Base-by-base conservation (phyloP, 495 filamentous ascomycete genomes). In the Aspergillus heteromorphus region DNA sequence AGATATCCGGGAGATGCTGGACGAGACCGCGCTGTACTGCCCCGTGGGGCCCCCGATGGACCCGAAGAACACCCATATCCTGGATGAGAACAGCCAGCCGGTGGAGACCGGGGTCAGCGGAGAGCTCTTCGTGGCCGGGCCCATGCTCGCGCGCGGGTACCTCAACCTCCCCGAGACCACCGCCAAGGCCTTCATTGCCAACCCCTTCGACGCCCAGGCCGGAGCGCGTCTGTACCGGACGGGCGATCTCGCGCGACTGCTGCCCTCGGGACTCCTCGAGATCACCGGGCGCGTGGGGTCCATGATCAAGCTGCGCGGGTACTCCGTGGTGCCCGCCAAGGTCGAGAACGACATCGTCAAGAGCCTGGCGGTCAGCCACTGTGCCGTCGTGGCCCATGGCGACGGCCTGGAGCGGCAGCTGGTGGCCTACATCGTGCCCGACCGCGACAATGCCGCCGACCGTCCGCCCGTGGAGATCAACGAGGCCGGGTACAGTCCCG, bases 141-240 rank as follows among this genome's bases (percentile, higher is more conserved):
- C 77, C 21, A 86, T 95, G 57, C 77, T 95, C 16, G 91, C 92
- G 1, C 75, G 81, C 45, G 88, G 82, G 41, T 97, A 97, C 59
- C 73, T 97, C 27, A 93, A 95, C 59, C 79, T 88, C 7, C 83
- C 83, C 0, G 87, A 95, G 43, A 79, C 87, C n/a, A 96, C 87
- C 0, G 73, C 78, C 13, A 73, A 78, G 41, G 83, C 86, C 0
- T 96, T 96, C 64, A 65, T 81, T n/a, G 57, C 80, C 1, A 76
- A 83, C 42, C 76, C 67, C n/a, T 86, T 87, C 23, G 77, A 82
- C 54, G 17, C 54, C 0, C 59, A 53, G 0, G 58, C 81, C 49
- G 78, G 72, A 65, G 70, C 83, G 56, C 59, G 75, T 25, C 73
- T 92, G 18, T 96, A 96, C 69, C 78, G 88, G 19, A 97, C 92